These are phyloP conservation scores for Didymella arachidicola DNA, from an alignment of 2,329 filamentous ascomycete genomes.

Conservation along the genomic window DNA sequence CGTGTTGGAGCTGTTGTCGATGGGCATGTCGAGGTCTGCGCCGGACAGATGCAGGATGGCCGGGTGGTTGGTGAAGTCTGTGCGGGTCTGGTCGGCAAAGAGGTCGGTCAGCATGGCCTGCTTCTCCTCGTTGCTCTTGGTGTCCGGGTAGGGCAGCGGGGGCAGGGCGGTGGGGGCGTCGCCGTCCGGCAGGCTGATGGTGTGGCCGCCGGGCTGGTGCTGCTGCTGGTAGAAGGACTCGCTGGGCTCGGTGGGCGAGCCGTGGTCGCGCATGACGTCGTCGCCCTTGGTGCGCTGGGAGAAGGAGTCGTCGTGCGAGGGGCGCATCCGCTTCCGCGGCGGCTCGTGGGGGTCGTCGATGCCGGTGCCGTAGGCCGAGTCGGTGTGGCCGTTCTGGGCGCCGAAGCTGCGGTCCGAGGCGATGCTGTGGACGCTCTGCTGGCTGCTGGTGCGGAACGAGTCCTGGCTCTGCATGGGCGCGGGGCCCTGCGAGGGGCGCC, in stretches of 20 bases:
- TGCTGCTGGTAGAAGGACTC: constrained; percentile 69
- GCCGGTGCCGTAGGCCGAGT: constrained; percentile 72
- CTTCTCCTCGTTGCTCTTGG: constrained; percentile 76
- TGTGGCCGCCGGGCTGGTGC: constrained; percentile 57
- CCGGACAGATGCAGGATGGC: constrained; percentile 78
- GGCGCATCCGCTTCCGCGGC: constrained; percentile 77
- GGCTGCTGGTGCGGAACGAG: constrained; percentile 75
- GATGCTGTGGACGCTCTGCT: constrained; percentile 77
- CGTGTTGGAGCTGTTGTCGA: constrained; percentile 88
- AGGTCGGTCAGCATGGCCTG: constrained; percentile 82
- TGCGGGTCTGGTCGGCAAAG: constrained; percentile 63
- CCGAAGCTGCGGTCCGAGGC: constrained; percentile 77
- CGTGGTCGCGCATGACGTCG: constrained; percentile 63
- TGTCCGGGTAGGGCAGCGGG: constrained; percentile 67
- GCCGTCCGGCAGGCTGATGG: constrained; percentile 55
- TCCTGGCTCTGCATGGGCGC: constrained; percentile 69
- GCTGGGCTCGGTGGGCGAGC: constrained; percentile 79
- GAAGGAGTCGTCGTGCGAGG: constrained; percentile 52
- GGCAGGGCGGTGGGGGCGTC: constrained; percentile 68
- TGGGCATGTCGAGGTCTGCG: constrained; percentile 87
- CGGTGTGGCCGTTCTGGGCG: constrained; percentile 58
- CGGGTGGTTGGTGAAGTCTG: constrained; percentile 77
- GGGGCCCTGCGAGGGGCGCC: constrained; percentile 61
- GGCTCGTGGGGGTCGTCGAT: constrained; percentile 70
- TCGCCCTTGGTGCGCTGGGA: constrained; percentile 56